A percentile compares a stretch with the other conserved stretches of the same genome.
Conservation (phyloP, 2,329 filamentous ascomycete species). For the Aquanectria penicillioides region DNA sequence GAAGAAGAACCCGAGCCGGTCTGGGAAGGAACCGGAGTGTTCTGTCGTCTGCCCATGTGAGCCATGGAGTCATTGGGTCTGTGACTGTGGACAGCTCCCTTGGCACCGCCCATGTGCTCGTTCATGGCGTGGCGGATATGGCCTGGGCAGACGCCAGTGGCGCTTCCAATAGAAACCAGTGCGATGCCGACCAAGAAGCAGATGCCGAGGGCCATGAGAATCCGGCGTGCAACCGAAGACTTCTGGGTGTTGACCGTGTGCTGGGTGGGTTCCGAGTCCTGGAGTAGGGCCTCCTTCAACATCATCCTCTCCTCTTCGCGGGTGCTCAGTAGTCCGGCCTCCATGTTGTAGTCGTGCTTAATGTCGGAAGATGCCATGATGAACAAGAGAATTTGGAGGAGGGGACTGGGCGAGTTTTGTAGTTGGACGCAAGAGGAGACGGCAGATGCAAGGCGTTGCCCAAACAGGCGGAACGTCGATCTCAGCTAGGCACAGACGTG, state of each 20-base stretch:
- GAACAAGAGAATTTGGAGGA: slow-evolving; percentile 4
- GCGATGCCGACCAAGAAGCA: slow-evolving; percentile 39
- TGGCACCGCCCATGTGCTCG: slow-evolving; percentile 27
- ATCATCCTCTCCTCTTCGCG: slow-evolving; percentile 43
- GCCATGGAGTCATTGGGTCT: slow-evolving; percentile 57
- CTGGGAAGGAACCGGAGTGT: slow-evolving; percentile 46
- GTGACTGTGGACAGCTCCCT: slow-evolving; percentile 36
- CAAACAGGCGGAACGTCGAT: slow-evolving; percentile 28
- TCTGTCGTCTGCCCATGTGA: slow-evolving; percentile 70
- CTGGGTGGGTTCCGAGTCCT: slow-evolving; percentile 37
- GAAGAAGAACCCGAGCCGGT: slow-evolving; percentile 15
- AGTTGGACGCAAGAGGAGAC: slow-evolving; percentile 7
- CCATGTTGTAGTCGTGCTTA: slow-evolving; percentile 43
- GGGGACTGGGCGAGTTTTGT: slow-evolving; percentile 38
- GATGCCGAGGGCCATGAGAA: slow-evolving; percentile 36
- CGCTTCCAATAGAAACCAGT: slow-evolving; percentile 37
- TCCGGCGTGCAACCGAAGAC: slow-evolving; percentile 37
- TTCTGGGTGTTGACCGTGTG: slow-evolving; percentile 24
- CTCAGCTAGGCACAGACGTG: slow-evolving; percentile 30
- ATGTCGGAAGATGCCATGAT: slow-evolving; percentile 34
- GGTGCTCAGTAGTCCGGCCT: slow-evolving; percentile 43
- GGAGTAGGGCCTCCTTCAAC: slow-evolving; percentile 40
- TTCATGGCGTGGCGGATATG: slow-evolving; percentile 34
- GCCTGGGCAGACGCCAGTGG: slow-evolving; percentile 38
- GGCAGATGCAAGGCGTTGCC: slow-evolving; percentile 20